A percentile compares a stretch with the other conserved stretches of the same genome.
phyloP scores from a whole-genome alignment of 2,329 filamentous ascomycete genomes.

The Cladosporium sp. region DNA sequence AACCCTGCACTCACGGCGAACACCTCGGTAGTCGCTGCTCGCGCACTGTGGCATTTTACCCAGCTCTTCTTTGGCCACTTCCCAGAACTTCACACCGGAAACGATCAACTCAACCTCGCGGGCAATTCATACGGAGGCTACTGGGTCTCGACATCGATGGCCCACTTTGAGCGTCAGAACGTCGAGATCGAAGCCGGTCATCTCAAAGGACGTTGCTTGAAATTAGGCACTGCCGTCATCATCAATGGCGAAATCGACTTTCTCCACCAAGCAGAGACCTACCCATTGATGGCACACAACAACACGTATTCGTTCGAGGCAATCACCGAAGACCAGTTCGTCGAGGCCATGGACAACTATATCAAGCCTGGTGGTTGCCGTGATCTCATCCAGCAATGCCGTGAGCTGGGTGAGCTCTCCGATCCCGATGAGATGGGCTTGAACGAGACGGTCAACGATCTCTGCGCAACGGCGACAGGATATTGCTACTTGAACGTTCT shows the following conservation, averaged over 20 bases:
- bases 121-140: constrained; percentile 50
- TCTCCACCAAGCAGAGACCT: constrained; percentile 57
- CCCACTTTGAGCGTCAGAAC: constrained; percentile 61
- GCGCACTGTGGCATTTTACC: constrained; percentile 62
- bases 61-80: constrained; percentile 48
- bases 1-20: constrained; percentile 22
- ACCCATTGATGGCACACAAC: constrained; percentile 57
- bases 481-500: constrained; percentile 25
- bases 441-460: constrained; percentile 40
- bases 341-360: constrained; percentile 42
- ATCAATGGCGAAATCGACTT: constrained; percentile 70
- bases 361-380: constrained; percentile 52
- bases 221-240: constrained; percentile 63
- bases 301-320: constrained; percentile 65
- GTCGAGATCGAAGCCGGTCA: constrained; percentile 45
- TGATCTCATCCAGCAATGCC: constrained; percentile 52
- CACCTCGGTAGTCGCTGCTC: constrained; percentile 25
- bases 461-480: constrained; percentile 40
- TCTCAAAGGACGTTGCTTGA: constrained; percentile 48
- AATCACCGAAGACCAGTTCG: constrained; percentile 49
- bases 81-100: constrained; percentile 22
- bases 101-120: constrained; percentile 26
- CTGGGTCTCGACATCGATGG: constrained; percentile 61
- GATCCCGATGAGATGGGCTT: constrained; percentile 52
- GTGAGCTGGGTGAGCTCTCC: constrained; percentile 45